Base-by-base conservation (phyloP, 305 asterid species). In the Solanum hybrid region DNA sequence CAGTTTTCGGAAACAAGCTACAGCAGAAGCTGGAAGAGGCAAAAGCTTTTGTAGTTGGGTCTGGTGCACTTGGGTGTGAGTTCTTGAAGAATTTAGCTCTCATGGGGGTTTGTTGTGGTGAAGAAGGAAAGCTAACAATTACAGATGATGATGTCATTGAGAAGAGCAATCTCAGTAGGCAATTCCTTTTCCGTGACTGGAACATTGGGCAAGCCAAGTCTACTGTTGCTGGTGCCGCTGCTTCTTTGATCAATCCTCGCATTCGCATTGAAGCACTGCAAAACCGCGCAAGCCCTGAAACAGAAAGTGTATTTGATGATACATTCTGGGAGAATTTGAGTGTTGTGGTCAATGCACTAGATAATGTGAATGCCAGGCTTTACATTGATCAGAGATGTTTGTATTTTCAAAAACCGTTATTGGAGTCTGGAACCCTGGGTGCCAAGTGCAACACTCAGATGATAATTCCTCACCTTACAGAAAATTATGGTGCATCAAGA, bases 101-200 rank as follows among this genome's bases (percentile, higher is more conserved):
- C 86, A 93, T 93, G 94, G 94, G 94, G 39, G 92, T 93, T 77
- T 90, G 87, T 45, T 93, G 93, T 89, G 93, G 93, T n/a, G 90
- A 85, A 27, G 87, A 76, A 89, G 94, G 94, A 26, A 93, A 89
- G 86, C 90, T 93, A 80, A 93, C 93, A 27, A 89, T 93, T 81
- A 93, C 94, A 31, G 94, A 93, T 68, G 94, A 93, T 89, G 94
- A 93, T 90, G 94, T 93, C 79, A 93, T 93, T 27, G 94, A 93
- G 88, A 91, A 93, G 88, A 93, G 93, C 89, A 93, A 93, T 65
- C 94, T 93, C 41, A 93, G 92, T 89, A 88, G 93, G 68, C 94
- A 93, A 51, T 93, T 93, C 89, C 90, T 93, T 33, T 93, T 93
- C 89, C 94, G 92, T 39, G 94, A 91, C 77, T 91, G 93, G 94